Evolutionary conservation across 1,284 basidiomycete genomes (phyloP).

Genomic region (Leccinum ponderosum): DNA sequence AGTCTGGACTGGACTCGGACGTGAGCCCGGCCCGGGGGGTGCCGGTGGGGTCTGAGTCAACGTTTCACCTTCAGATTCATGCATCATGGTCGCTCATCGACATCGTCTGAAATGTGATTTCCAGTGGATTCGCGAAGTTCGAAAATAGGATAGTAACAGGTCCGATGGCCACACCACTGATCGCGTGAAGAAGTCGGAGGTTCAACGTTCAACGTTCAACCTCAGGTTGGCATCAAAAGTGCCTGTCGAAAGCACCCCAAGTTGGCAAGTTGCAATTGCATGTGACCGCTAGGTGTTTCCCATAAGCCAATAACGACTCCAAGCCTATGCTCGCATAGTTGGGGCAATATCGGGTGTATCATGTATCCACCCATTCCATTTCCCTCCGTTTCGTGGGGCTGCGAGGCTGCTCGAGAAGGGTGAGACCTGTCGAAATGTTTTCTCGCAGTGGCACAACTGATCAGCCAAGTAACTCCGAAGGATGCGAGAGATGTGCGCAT

Average conservation of each 20-base stretch:
- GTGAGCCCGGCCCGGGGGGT: not conserved
- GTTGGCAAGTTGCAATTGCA: not conserved
- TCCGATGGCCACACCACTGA: not conserved
- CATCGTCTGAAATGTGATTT: not conserved
- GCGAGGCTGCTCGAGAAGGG: too few relatives aligned
- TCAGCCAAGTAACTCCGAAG: not conserved
- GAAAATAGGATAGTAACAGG: not conserved
- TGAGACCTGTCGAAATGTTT: not conserved
- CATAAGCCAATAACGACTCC: not conserved
- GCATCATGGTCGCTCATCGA: not conserved
- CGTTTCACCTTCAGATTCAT: not conserved
- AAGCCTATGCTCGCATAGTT: not conserved
- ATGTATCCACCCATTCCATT: not conserved
- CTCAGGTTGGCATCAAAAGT: not conserved
- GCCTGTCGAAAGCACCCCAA: not conserved
- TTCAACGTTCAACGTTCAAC: not conserved
- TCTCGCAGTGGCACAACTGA: not conserved
- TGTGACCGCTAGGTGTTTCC: not conserved
- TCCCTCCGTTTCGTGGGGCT: not conserved
- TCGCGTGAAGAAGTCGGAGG: not conserved
- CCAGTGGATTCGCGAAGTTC: not conserved
- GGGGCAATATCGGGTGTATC: not conserved
- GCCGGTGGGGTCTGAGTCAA: too few relatives aligned
- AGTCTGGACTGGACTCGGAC: not conserved
- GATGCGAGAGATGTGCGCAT: not conserved